Conservation (phyloP, 148 eudicot genomes). For the Drosera capensis region DNA sequence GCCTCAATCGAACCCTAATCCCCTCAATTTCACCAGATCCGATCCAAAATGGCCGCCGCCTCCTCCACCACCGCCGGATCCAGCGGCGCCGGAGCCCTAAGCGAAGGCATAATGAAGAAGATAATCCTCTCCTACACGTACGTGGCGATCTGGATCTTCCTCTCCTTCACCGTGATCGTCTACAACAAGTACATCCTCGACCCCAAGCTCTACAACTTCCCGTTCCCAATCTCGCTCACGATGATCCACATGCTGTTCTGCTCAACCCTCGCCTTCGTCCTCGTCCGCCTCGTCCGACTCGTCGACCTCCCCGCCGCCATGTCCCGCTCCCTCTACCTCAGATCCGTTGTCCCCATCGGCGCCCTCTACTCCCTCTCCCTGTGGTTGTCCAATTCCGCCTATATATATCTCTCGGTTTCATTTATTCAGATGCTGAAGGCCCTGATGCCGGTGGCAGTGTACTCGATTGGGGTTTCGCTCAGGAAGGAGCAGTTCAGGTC, state of each 20-base stretch:
- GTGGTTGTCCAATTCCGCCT: background rate
- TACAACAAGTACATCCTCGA: background rate
- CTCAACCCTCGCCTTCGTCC: background rate
- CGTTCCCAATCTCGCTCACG: too few relatives aligned
- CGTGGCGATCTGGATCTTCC: slow-evolving; percentile 22
- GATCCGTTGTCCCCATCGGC: background rate
- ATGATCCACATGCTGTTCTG: background rate
- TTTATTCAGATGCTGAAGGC: too few relatives aligned
- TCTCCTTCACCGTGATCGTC: slow-evolving; percentile 8
- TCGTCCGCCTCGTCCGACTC: background rate
- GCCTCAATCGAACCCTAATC: too few relatives aligned
- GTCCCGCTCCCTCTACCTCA: background rate
- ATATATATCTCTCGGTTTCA: background rate
- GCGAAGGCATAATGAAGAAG: slow-evolving; percentile 14
- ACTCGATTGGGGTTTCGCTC: background rate
- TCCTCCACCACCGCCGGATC: slow-evolving; percentile 1
- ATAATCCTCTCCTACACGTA: slow-evolving; percentile 19
- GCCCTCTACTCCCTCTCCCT: background rate
- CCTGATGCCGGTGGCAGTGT: background rate
- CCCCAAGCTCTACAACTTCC: background rate
- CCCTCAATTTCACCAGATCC: too few relatives aligned
- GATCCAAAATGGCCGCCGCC: too few relatives aligned
- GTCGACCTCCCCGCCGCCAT: background rate
- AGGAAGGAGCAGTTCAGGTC: background rate
- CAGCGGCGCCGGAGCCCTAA: slow-evolving; percentile 15